These are phyloP conservation scores for Pleurotus salmoneostramineus DNA, from an alignment of 768 basidiomycete species.

Conservation along the genomic window DNA sequence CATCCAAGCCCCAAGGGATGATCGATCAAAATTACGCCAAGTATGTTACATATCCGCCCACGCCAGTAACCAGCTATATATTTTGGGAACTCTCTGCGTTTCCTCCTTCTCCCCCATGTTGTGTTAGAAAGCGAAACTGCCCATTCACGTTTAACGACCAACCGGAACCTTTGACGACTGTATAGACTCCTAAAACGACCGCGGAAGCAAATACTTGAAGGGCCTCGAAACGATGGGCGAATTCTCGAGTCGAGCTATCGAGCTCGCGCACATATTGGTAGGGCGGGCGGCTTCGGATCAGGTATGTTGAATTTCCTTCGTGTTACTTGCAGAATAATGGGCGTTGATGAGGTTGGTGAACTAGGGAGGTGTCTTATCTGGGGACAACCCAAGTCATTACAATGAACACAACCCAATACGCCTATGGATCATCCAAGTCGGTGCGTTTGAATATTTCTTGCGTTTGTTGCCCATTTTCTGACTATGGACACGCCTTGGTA, in stretches of 20 bases:
- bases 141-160: too few relatives aligned
- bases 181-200: too few relatives aligned
- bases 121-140: too few relatives aligned
- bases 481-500: too few relatives aligned
- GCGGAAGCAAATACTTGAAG: too few relatives aligned
- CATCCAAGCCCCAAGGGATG: too few relatives aligned
- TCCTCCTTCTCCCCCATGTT: too few relatives aligned
- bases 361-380: conserved; percentile 71
- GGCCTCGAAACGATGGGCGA: conserved; percentile 37
- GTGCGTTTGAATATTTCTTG: conserved; percentile 31
- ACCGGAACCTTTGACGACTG: too few relatives aligned
- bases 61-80: too few relatives aligned
- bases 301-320: conserved; percentile 24
- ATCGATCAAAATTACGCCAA: too few relatives aligned
- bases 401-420: conserved; percentile 64
- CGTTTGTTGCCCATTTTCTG: neutral
- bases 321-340: neutral
- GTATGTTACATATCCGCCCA: too few relatives aligned
- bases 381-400: conserved; percentile 66
- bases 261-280: conserved; percentile 24
- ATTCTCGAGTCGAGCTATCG: conserved; percentile 21
- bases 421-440: conserved; percentile 74
- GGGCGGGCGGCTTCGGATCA: conserved; percentile 46
- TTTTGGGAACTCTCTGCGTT: too few relatives aligned
- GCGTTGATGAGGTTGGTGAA: neutral